Conservation (phyloP, 2,329 filamentous ascomycete species). For the Paracoccidioides lutzii region DNA sequence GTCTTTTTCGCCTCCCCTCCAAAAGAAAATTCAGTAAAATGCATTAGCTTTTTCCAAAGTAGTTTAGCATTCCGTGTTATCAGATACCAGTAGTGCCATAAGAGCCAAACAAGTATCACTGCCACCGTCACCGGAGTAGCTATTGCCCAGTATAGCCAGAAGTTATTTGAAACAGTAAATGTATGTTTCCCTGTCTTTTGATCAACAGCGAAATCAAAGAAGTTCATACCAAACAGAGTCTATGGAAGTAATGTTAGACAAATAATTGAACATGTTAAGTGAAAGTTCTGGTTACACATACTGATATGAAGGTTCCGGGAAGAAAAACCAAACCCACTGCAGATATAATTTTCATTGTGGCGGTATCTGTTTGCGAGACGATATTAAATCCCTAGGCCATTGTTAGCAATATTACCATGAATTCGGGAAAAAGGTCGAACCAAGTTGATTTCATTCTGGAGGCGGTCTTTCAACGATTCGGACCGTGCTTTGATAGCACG, state of each 20-base stretch:
- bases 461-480: constrained; percentile 17
- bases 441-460: constrained; percentile 25
- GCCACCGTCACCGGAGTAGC: constrained; percentile 18
- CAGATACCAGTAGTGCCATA: constrained; percentile 11
- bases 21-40: not conserved
- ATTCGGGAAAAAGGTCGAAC: constrained; percentile 7
- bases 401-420: not conserved
- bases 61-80: not conserved
- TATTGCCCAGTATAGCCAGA: constrained; percentile 24
- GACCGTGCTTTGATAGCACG: constrained; percentile 18
- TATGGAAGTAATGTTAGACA: constrained; percentile 4
- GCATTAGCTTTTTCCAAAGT: not conserved
- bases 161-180: constrained; percentile 16
- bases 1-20: not conserved
- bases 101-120: constrained; percentile 17
- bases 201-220: constrained; percentile 18
- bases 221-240: constrained; percentile 25
- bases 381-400: constrained; percentile 20
- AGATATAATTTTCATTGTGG: constrained; percentile 21
- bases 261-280: not conserved
- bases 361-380: constrained; percentile 21
- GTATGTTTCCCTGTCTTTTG: constrained; percentile 7
- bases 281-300: constrained; percentile 7
- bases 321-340: constrained; percentile 19
- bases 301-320: constrained; percentile 21